Evolutionary conservation across 2,329 filamentous ascomycete species (phyloP).

Genomic region (Colletotrichum chlorophyti): DNA sequence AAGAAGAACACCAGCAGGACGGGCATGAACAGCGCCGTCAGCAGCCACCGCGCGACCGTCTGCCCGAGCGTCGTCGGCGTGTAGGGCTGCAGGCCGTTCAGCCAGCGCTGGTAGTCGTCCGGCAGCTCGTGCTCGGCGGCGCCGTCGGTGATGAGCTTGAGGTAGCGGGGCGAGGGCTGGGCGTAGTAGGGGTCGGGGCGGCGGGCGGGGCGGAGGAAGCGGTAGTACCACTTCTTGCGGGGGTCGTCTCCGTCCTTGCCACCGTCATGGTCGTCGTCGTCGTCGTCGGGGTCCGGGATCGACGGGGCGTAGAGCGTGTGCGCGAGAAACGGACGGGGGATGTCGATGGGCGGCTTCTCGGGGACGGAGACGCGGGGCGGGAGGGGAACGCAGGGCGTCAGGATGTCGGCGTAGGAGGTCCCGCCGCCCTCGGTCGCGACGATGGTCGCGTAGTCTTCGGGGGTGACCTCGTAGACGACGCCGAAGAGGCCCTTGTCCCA

Average conservation of each 20-base stretch:
- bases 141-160: constrained; percentile 80
- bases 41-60: constrained; percentile 70
- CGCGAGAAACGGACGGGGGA: constrained; percentile 74
- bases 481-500: constrained; percentile 89
- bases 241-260: constrained; percentile 17
- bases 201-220: constrained; percentile 51
- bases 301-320: constrained; percentile 82
- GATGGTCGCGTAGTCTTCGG: constrained; percentile 81
- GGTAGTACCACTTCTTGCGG: constrained; percentile 52
- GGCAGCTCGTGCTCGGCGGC: constrained; percentile 84
- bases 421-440: constrained; percentile 92
- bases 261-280: constrained; percentile 32
- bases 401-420: constrained; percentile 80
- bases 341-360: constrained; percentile 60
- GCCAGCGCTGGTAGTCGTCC: constrained; percentile 75
- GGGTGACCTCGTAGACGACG: constrained; percentile 93
- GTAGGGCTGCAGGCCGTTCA: constrained; percentile 74
- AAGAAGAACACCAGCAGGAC: neutral
- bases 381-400: constrained; percentile 79
- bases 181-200: constrained; percentile 76
- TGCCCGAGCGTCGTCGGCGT: constrained; percentile 72
- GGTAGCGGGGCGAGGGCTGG: constrained; percentile 83
- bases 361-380: constrained; percentile 66
- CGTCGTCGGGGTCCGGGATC: constrained; percentile 42
- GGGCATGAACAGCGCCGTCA: constrained; percentile 48